Evolutionary conservation across 805 yeast species (phyloP).

Genomic region (Candida ponderosae): DNA sequence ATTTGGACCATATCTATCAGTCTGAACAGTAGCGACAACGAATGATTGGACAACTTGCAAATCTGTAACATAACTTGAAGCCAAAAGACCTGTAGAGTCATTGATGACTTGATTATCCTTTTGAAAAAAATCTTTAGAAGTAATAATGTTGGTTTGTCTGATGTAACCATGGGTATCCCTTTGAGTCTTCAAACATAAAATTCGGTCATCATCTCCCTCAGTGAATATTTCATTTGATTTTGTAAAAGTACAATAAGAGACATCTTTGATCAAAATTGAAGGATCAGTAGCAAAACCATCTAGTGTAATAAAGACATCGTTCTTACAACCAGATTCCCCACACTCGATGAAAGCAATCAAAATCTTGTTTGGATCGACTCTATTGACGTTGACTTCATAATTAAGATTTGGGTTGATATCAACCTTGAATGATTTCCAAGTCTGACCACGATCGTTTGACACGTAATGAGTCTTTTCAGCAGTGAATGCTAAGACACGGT

Average conservation of each 20-base stretch:
- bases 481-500: constrained; percentile 33
- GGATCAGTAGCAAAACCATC: constrained; percentile 36
- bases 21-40: constrained; percentile 24
- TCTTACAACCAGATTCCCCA: constrained; percentile 22
- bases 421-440: constrained; percentile 30
- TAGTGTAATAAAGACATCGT: constrained; percentile 30
- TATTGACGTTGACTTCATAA: constrained; percentile 28
- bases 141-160: constrained; percentile 21
- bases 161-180: constrained; percentile 27
- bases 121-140: constrained; percentile 37
- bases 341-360: constrained; percentile 26
- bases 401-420: constrained; percentile 14
- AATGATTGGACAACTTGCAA: constrained; percentile 23
- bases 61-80: constrained; percentile 23
- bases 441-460: constrained; percentile 32
- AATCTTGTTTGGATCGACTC: constrained; percentile 28
- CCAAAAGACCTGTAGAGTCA: constrained; percentile 22
- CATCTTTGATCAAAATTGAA: constrained; percentile 13
- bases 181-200: constrained; percentile 36
- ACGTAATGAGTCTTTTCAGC: constrained; percentile 24
- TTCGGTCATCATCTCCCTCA: constrained; percentile 21
- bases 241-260: constrained; percentile 25
- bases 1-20: constrained; percentile 10
- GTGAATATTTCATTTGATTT: constrained; percentile 17
- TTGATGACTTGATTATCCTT: constrained; percentile 21